These are phyloP conservation scores for Coemansia pectinata DNA, from an alignment of 192 early-diverging fungal genomes.

Conservation along the genomic window DNA sequence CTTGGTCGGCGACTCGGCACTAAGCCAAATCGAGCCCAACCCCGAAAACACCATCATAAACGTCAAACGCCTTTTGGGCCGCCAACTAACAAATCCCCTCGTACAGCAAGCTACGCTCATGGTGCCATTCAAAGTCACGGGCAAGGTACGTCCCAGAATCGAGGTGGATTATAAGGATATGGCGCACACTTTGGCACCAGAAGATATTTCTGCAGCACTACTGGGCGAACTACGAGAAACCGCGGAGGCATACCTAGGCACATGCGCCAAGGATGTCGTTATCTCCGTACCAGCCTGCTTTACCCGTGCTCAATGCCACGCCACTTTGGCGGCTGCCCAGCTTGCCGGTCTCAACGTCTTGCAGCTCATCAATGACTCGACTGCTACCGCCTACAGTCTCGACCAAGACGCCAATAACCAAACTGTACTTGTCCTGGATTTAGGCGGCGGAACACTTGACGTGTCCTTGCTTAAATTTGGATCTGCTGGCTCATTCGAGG, in stretches of 20 bases:
- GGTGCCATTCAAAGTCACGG: constrained; percentile 94
- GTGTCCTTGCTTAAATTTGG: constrained; percentile 95
- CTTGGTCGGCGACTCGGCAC: constrained; percentile 97
- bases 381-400: constrained; percentile 97
- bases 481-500: constrained; percentile 86
- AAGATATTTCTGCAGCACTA: constrained; percentile 96
- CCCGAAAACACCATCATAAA: constrained; percentile 97
- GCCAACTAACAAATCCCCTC: constrained; percentile 82
- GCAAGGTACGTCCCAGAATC: constrained; percentile 76
- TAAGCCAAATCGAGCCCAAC: constrained; percentile 98
- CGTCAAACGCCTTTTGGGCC: constrained; percentile 96
- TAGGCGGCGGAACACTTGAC: constrained; percentile 98
- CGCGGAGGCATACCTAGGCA: constrained; percentile 88
- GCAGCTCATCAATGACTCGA: constrained; percentile 99
- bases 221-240: constrained; percentile 97
- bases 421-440: constrained; percentile 95
- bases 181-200: constrained; percentile 91
- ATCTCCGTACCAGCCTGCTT: constrained; percentile 98
- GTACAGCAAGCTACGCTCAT: constrained; percentile 98
- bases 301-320: constrained; percentile 98
- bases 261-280: constrained; percentile 81
- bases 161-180: constrained; percentile 94
- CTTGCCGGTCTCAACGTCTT: constrained; percentile 96
- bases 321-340: constrained; percentile 97
- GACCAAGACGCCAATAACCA: constrained; percentile 88